Evolutionary conservation across 225 moss, liverwort and hornwort genomes (phyloP).

Genomic region (Climacium dendroides): DNA sequence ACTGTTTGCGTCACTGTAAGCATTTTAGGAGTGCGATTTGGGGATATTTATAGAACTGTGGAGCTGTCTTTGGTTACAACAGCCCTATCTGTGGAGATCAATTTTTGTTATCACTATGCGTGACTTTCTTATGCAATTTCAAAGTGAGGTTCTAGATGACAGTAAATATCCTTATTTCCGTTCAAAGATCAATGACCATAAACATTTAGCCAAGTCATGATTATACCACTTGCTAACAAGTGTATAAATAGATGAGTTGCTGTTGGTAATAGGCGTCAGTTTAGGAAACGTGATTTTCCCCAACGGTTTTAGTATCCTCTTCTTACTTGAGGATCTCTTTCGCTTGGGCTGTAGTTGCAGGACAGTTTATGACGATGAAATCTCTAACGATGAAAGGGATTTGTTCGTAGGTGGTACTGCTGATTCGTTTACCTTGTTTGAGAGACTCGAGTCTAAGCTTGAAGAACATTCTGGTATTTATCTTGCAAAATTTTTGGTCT

Average conservation of each 20-base stretch:
- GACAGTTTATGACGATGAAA: not conserved
- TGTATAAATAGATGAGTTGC: not conserved
- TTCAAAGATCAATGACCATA: not conserved
- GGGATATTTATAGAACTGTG: not conserved
- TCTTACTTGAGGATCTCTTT: not conserved
- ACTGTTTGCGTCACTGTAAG: not conserved
- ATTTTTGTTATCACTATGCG: not conserved
- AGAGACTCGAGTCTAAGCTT: conserved; percentile 84
- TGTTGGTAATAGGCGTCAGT: not conserved
- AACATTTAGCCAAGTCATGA: not conserved
- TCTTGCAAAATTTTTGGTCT: not conserved
- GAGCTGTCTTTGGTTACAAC: not conserved
- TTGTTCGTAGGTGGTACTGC: conserved; percentile 71
- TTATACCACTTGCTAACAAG: not conserved
- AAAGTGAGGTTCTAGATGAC: not conserved
- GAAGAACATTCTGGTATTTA: conserved; percentile 85
- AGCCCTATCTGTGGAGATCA: not conserved
- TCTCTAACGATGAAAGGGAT: not conserved
- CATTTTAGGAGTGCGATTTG: not conserved
- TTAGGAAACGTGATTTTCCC: not conserved
- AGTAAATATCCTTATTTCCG: not conserved
- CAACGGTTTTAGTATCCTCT: not conserved
- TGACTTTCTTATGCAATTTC: not conserved
- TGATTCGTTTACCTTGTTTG: conserved; percentile 89
- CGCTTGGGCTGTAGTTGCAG: not conserved